These are phyloP conservation scores for Colletotrichum liaoningense DNA, from an alignment of 2,329 filamentous ascomycete genomes.

Conservation along the genomic window DNA sequence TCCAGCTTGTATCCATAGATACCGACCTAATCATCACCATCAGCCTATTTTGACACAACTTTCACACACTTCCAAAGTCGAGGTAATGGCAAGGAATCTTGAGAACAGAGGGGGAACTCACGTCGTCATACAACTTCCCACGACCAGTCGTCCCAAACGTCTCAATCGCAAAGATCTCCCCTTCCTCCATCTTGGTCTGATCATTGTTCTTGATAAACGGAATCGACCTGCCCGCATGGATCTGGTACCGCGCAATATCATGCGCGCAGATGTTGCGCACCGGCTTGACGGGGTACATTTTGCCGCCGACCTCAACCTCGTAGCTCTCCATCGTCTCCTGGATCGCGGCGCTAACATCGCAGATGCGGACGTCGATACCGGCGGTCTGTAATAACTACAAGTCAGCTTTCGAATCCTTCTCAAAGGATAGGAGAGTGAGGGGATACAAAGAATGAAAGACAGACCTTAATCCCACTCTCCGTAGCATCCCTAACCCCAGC, in stretches of 20 bases:
- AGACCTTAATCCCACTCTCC: constrained; percentile 85
- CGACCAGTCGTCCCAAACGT: constrained; percentile 95
- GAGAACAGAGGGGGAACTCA: constrained; percentile 47
- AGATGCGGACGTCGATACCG: constrained; percentile 90
- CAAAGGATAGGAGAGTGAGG: too few relatives aligned
- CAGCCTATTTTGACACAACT: too few relatives aligned
- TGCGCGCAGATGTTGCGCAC: constrained; percentile 92
- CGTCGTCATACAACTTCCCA: constrained; percentile 87
- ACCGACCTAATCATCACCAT: constrained; percentile 49
- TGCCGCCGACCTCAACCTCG: constrained; percentile 85
- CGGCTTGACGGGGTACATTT: constrained; percentile 82
- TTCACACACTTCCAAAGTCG: too few relatives aligned
- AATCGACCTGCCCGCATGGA: constrained; percentile 93
- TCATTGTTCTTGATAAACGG: constrained; percentile 92
- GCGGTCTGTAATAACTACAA: constrained; percentile 63
- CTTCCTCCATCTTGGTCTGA: constrained; percentile 97
- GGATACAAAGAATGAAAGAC: too few relatives aligned
- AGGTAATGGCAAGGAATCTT: neutral
- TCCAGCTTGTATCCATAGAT: constrained; percentile 64
- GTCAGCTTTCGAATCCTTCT: too few relatives aligned
- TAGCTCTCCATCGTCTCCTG: constrained; percentile 96
- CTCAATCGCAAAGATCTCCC: constrained; percentile 94
- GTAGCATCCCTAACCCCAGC: constrained; percentile 80
- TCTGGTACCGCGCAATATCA: constrained; percentile 88
- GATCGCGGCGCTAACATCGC: constrained; percentile 85